Evolutionary conservation across 2,329 filamentous ascomycete genomes (phyloP), one percentile per base, ranked within the genome.

Genomic region (Chaetothyriales sp.): DNA sequence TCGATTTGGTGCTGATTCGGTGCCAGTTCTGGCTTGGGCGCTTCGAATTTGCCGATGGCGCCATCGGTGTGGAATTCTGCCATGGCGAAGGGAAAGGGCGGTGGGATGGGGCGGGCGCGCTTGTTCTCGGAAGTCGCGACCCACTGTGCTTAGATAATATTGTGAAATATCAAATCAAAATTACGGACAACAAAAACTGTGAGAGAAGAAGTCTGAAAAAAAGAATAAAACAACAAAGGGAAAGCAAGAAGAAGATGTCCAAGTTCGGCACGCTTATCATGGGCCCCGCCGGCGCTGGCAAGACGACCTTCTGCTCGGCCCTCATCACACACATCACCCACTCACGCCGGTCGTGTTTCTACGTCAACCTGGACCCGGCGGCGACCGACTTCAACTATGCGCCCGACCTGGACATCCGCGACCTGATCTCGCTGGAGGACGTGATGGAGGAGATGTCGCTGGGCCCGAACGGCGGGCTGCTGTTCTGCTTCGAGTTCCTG

Each of bases 351-450:
- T 93, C 88, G 47, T 86, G 85, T 68, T 95, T 93, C 76, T 98
- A 96, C 70, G 84, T 98, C 65, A 98, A 98, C 70, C 86, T 98
- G 62, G 92, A 98, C 67, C 92, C 92, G 5, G 92, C 92, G 51
- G 92, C 92, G 64, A 89, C 95, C 69, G 77, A 82, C 47, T 96
- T 98, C 68, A 82, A 83, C 63, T 94, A 95, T 70, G 76, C 86
- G 60, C 92, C 89, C 19, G 89, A 95, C 66, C 80, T 95, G 62
- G 89, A 95, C 68, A 95, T 95, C 74, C 90, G 88, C 67, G 88
- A 95, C 61, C 78, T 95, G 56, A 94, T 95, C 68, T 86, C 84
- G 10, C 80, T 95, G 55, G 84, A 92, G 64, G 89, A 95, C 76
- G 89, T 92, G 60, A 95, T 95, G 89, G 89, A 95, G 62, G 88